These are phyloP conservation scores for Eucalyptus grandis DNA, from an alignment of 345 rosid species.

Conservation along the genomic window DNA sequence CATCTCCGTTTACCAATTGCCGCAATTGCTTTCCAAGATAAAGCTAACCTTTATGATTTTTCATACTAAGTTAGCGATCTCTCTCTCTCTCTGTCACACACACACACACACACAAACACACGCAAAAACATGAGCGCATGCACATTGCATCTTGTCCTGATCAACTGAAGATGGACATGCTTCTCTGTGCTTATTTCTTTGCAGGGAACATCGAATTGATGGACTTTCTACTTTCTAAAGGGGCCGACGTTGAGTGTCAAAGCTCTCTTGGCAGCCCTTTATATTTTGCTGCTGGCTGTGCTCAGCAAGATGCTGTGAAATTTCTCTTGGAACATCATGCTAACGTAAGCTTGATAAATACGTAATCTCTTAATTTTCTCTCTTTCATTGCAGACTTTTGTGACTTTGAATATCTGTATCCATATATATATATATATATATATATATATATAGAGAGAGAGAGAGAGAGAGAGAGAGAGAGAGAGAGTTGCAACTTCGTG, in stretches of 20 bases:
- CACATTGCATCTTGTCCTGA: neutral
- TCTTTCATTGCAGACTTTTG: neutral
- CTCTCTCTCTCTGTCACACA: accelerated
- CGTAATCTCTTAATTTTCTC: neutral
- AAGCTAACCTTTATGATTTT: neutral
- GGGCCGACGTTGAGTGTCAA: slow-evolving; percentile 50
- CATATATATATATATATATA: no score
- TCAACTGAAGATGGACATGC: neutral
- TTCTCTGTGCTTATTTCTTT: neutral
- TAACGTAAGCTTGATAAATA: slow-evolving; percentile 15
- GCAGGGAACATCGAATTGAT: slow-evolving; percentile 66
- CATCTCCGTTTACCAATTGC: neutral
- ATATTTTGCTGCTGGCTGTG: slow-evolving; percentile 83
- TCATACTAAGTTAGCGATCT: neutral
- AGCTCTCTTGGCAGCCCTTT: slow-evolving; percentile 88
- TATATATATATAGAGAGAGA: neutral
- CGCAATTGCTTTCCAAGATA: neutral
- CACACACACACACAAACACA: neutral
- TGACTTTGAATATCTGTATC: neutral
- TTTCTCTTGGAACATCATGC: slow-evolving; percentile 67
- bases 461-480: neutral
- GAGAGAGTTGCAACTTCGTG: neutral
- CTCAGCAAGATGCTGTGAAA: slow-evolving; percentile 54
- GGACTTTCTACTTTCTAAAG: slow-evolving; percentile 45
- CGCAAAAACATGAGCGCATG: neutral